phyloP scores from a whole-genome alignment of 257 asterid species.

The Fraxinus americana region DNA sequence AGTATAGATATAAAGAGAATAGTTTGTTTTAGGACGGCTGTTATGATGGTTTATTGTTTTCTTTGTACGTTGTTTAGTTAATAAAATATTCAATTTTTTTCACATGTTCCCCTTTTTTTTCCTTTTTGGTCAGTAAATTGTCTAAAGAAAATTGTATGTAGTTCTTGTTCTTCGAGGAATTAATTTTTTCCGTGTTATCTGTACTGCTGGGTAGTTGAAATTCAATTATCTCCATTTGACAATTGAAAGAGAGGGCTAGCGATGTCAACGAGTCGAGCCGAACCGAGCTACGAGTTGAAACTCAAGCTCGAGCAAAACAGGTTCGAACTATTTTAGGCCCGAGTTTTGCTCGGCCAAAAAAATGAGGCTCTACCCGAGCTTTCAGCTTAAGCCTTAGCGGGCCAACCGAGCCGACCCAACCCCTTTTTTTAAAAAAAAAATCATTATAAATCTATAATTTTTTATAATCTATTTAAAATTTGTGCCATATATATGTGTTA shows the following conservation, averaged over 20 bases:
- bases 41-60: constrained; percentile 30
- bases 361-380: no score
- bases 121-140: background rate
- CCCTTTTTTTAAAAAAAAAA: no score
- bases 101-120: background rate
- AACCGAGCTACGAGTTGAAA: no score
- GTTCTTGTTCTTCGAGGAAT: background rate
- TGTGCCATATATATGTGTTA: no score
- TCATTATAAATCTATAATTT: no score
- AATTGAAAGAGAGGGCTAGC: background rate
- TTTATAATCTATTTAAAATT: no score
- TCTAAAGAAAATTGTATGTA: background rate
- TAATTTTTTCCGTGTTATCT: background rate
- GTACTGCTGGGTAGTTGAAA: constrained; percentile 15
- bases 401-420: no score
- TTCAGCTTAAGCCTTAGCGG: no score
- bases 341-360: no score
- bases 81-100: constrained; percentile 27
- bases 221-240: background rate
- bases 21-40: constrained; percentile 15
- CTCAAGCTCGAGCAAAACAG: no score
- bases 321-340: no score
- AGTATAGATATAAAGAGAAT: constrained; percentile 11
- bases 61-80: constrained; percentile 24
- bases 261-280: no score